A percentile compares a stretch with the other conserved stretches of the same genome.
Evolutionary conservation across 345 rosid genomes (phyloP).

Genomic region (Angophora floribunda): DNA sequence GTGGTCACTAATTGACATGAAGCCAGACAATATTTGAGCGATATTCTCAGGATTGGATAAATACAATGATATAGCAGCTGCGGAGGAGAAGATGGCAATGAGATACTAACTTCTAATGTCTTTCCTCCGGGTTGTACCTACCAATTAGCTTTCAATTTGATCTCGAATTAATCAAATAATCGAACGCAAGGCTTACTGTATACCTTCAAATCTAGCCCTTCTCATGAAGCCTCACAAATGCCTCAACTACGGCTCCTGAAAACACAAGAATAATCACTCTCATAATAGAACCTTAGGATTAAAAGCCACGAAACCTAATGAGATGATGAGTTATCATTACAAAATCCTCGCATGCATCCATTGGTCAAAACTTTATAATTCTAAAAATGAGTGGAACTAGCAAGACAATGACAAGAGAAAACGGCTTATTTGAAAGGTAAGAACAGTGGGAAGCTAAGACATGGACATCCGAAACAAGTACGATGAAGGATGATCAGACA

Average conservation of each 20-base stretch:
- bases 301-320: not conserved
- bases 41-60: not conserved
- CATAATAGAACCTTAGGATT: slow-evolving; percentile 8
- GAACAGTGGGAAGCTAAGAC: not conserved
- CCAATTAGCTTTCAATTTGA: not conserved
- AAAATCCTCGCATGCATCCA: not conserved
- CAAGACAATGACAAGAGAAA: not conserved
- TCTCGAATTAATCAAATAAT: not conserved
- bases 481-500: not conserved
- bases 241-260: slow-evolving; percentile 89
- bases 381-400: not conserved
- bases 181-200: not conserved
- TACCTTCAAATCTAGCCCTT: slow-evolving; percentile 96
- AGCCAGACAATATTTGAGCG: not conserved
- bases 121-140: not conserved
- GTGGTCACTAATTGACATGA: not conserved
- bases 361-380: not conserved
- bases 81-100: not conserved
- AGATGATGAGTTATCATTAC: not conserved
- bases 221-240: slow-evolving; percentile 84
- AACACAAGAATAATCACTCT: slow-evolving; percentile 4
- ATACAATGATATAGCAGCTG: not conserved
- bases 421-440: not conserved
- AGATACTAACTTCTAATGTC: not conserved
- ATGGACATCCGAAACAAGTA: not conserved